Evolutionary conservation across 2,329 filamentous ascomycete species (phyloP).

Genomic region (Myrmaecium sp.): DNA sequence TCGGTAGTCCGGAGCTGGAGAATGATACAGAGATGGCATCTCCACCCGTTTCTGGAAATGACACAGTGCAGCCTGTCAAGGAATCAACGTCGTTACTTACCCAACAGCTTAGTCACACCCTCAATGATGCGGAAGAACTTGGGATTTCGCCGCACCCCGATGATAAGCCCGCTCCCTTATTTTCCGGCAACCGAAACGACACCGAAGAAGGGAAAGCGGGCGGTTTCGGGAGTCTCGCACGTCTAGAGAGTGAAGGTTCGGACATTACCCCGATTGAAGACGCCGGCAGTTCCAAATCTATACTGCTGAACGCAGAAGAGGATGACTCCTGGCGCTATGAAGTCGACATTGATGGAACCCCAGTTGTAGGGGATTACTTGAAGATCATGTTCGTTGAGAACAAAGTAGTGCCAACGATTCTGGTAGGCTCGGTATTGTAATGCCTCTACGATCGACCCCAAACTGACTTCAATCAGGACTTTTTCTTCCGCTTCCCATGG

Average conservation of each 20-base stretch:
- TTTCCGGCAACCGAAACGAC: conserved; percentile 20
- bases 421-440: conserved; percentile 44
- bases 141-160: conserved; percentile 40
- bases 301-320: conserved; percentile 18
- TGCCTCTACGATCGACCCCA: neutral
- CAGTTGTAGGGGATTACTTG: conserved; percentile 83
- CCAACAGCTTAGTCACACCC: conserved; percentile 21
- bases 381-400: conserved; percentile 96
- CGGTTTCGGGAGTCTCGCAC: conserved; percentile 11
- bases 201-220: conserved; percentile 13
- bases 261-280: conserved; percentile 22
- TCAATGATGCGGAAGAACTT: conserved; percentile 11
- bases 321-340: conserved; percentile 29
- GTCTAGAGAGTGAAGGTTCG: conserved; percentile 14
- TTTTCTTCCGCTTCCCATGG: conserved; percentile 98
- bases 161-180: conserved; percentile 52
- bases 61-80: conserved; percentile 15
- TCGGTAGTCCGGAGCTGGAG: conserved; percentile 41
- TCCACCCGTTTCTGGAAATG: no score
- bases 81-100: conserved; percentile 26
- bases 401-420: conserved; percentile 82
- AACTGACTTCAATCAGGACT: conserved; percentile 41
- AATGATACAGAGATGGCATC: conserved; percentile 21
- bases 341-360: conserved; percentile 43
- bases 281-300: conserved; percentile 15